Percentiles rank a stretch among this genome's conserved stretches.
These are phyloP conservation scores for Fusarium brevicatenulatum DNA, from an alignment of 2,329 filamentous ascomycete genomes.

Conservation along the genomic window DNA sequence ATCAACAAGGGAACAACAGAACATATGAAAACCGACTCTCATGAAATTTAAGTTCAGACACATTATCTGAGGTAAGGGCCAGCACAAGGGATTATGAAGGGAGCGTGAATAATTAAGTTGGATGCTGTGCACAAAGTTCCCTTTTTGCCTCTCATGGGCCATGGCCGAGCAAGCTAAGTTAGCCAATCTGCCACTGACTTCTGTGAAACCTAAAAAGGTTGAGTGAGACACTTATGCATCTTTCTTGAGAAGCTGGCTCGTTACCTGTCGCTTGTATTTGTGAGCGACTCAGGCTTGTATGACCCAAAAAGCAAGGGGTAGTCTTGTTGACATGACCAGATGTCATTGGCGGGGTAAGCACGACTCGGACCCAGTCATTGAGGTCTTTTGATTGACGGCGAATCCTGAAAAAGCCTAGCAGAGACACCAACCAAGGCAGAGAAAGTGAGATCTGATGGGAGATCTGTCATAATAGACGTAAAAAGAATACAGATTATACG, in stretches of 20 bases:
- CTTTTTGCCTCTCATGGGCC: constrained; percentile 17
- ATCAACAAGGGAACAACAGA: neutral
- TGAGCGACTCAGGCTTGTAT: constrained; percentile 27
- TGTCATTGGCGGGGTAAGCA: constrained; percentile 30
- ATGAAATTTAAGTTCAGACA: neutral
- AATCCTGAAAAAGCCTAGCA: constrained; percentile 19
- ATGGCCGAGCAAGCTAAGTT: neutral
- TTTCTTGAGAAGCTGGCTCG: constrained; percentile 2
- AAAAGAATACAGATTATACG: neutral
- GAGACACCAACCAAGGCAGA: constrained; percentile 16
- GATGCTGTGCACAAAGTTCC: constrained; percentile 16
- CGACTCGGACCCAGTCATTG: constrained; percentile 11
- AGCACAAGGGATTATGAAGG: constrained; percentile 19
- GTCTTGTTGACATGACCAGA: constrained; percentile 15
- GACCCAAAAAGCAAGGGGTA: constrained; percentile 40
- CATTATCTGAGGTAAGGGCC: constrained; percentile 17
- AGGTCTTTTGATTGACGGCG: constrained; percentile 20
- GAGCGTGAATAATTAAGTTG: constrained; percentile 4
- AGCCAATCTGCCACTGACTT: neutral
- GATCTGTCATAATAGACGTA: constrained; percentile 7
- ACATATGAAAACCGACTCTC: neutral
- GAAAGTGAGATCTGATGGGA: constrained; percentile 39
- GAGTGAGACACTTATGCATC: constrained; percentile 33
- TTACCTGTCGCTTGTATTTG: constrained; percentile 7
- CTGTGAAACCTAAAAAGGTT: neutral